These are phyloP conservation scores for Paraglomus brasilianum DNA, from an alignment of 192 early-diverging fungal genomes.

Conservation along the genomic window DNA sequence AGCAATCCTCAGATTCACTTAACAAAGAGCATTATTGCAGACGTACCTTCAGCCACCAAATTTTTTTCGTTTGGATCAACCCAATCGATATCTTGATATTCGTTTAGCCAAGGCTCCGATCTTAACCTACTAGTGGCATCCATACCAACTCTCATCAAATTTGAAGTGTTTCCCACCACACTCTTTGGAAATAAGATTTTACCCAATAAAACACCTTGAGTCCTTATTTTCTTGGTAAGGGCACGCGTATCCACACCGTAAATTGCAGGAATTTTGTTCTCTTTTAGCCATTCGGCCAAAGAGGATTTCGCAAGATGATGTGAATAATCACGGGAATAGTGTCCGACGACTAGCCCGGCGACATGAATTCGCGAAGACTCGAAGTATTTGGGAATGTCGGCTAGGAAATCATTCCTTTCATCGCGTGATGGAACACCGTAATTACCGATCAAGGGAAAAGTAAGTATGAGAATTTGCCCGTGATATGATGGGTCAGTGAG, in stretches of 20 bases:
- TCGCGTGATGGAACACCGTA: constrained; percentile 94
- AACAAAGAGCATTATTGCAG: background rate
- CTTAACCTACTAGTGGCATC: constrained; percentile 13
- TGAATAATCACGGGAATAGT: constrained; percentile 88
- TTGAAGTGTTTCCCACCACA: constrained; percentile 46
- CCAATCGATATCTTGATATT: constrained; percentile 85
- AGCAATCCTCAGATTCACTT: background rate
- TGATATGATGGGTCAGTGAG: constrained; percentile 97
- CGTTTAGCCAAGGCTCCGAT: constrained; percentile 53
- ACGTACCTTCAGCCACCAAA: constrained; percentile 77
- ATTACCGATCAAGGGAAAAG: constrained; percentile 97
- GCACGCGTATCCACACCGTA: constrained; percentile 96
- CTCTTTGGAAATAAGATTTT: constrained; percentile 86
- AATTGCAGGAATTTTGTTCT: constrained; percentile 87
- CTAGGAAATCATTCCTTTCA: constrained; percentile 77
- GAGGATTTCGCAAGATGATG: constrained; percentile 90
- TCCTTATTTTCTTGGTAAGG: constrained; percentile 95
- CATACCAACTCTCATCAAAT: constrained; percentile 34
- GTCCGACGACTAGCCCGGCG: constrained; percentile 88
- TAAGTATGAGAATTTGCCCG: constrained; percentile 97
- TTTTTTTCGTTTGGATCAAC: constrained; percentile 91
- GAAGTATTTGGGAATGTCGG: constrained; percentile 91
- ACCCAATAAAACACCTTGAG: constrained; percentile 83
- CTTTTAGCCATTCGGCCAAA: constrained; percentile 86
- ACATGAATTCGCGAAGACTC: constrained; percentile 95